A percentile compares a stretch with the other conserved stretches of the same genome.
phyloP scores from a whole-genome alignment of 257 asterid species.

The Nicotiana sylvestris region DNA sequence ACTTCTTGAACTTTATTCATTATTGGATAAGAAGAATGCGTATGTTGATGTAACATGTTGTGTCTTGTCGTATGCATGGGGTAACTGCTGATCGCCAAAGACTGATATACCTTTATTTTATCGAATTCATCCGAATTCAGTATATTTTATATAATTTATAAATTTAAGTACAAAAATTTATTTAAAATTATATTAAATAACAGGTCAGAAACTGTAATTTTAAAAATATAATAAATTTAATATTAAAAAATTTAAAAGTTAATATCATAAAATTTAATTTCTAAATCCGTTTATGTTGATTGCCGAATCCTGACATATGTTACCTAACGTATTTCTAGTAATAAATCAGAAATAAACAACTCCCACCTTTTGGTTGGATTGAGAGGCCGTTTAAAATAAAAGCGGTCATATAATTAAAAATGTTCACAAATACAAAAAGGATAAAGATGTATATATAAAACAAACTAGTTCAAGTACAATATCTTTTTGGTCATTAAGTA shows the following conservation, averaged over 20 bases:
- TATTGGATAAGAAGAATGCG: not conserved
- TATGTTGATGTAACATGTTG: not conserved
- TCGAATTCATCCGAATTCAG: too few relatives aligned
- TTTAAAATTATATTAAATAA: too few relatives aligned
- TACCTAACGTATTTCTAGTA: too few relatives aligned
- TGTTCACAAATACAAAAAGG: not conserved
- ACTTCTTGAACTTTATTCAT: not conserved
- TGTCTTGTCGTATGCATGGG: not conserved
- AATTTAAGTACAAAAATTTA: too few relatives aligned
- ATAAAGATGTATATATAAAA: not conserved
- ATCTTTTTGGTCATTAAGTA: too few relatives aligned
- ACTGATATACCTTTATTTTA: too few relatives aligned
- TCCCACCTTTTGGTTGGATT: not conserved
- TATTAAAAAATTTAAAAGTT: too few relatives aligned
- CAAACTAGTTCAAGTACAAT: not conserved
- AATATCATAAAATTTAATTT: too few relatives aligned
- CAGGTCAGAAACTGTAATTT: fast-evolving
- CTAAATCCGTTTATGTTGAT: not conserved
- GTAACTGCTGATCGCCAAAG: not conserved
- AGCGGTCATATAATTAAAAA: too few relatives aligned
- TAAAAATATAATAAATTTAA: too few relatives aligned
- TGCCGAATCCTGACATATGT: too few relatives aligned
- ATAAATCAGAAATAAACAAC: not conserved
- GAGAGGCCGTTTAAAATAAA: not conserved
- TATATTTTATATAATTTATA: too few relatives aligned